phyloP scores from a whole-genome alignment of 2,329 filamentous ascomycete genomes.

The Chalaropsis thielavioides region DNA sequence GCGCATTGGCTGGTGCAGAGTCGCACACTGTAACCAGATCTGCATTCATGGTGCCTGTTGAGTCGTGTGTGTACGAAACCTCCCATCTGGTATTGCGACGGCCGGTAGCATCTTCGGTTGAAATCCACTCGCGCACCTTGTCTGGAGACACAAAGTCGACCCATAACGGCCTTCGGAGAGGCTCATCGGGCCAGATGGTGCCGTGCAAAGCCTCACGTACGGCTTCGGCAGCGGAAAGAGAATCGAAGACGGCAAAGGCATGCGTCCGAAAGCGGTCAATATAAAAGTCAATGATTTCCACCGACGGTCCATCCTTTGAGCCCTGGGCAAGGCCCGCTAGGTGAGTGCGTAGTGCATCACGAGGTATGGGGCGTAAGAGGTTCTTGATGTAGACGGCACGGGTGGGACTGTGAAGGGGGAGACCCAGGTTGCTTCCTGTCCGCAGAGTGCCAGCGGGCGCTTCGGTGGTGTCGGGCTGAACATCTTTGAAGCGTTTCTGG shows the following conservation, averaged over 20 bases:
- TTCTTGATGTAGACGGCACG: constrained; percentile 76
- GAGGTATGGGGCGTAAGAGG: constrained; percentile 73
- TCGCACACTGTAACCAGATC: constrained; percentile 29
- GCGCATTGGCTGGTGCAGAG: constrained; percentile 9
- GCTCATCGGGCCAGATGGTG: constrained; percentile 74
- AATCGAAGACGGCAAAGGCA: constrained; percentile 62
- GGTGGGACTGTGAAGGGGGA: constrained; percentile 55
- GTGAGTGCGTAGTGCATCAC: constrained; percentile 50
- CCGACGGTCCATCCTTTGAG: constrained; percentile 34
- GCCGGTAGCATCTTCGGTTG: constrained; percentile 42
- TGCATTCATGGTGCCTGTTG: constrained; percentile 40
- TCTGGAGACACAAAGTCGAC: constrained; percentile 79
- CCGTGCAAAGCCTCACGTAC: constrained; percentile 65
- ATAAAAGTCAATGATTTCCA: constrained; percentile 53
- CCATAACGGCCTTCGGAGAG: constrained; percentile 68
- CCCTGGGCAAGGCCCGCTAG: constrained; percentile 54
- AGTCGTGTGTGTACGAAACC: constrained; percentile 50
- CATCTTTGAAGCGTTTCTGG: constrained; percentile 20
- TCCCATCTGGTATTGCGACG: constrained; percentile 45
- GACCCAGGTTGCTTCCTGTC: background rate
- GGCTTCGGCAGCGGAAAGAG: constrained; percentile 54
- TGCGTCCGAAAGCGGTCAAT: constrained; percentile 80
- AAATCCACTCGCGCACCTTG: constrained; percentile 59
- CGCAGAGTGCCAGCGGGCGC: constrained; percentile 26
- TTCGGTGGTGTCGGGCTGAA: constrained; percentile 27